Conservation (phyloP, 768 basidiomycete species). For the Sarcodon sp. region DNA sequence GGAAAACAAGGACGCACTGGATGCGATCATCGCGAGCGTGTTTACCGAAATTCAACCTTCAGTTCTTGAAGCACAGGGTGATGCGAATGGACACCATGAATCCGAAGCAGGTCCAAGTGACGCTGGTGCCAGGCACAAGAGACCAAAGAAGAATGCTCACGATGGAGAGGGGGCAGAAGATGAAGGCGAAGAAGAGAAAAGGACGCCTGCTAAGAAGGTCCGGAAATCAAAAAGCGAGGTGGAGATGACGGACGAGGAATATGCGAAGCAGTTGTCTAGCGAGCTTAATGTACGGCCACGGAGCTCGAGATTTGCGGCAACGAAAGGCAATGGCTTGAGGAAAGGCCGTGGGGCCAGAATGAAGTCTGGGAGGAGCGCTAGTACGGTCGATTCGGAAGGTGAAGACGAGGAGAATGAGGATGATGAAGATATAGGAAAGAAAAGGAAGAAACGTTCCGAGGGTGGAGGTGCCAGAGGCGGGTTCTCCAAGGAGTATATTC, state of each 20-base stretch:
- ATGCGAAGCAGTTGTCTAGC: conserved; percentile 28
- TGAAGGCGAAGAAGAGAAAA: conserved; percentile 12
- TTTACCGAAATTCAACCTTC: conserved; percentile 42
- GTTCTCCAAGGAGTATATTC: conserved; percentile 62
- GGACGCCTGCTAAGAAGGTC: conserved; percentile 11
- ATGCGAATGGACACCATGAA: conserved; percentile 6
- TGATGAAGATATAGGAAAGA: conserved; percentile 19
- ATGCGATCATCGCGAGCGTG: conserved; percentile 52
- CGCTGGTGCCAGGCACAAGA: conserved; percentile 10
- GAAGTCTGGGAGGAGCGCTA: conserved; percentile 22
- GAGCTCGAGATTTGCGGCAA: conserved; percentile 13
- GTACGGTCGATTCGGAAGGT: conserved; percentile 18
- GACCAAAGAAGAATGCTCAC: conserved; percentile 9
- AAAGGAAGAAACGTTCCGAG: conserved; percentile 34
- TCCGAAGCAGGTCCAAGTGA: conserved; percentile 1
- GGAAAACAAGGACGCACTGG: conserved; percentile 54
- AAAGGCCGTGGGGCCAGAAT: conserved; percentile 9
- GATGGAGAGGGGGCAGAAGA: conserved; percentile 11
- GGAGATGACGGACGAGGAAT: conserved; percentile 25
- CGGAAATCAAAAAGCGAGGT: conserved; percentile 8
- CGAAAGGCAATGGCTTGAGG: conserved; percentile 14
- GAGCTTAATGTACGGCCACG: conserved; percentile 28
- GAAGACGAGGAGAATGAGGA: conserved; percentile 21
- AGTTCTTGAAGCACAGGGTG: conserved; percentile 5
- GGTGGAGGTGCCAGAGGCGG: conserved; percentile 28